phyloP scores from a whole-genome alignment of 1,139 yeast species.

The Nakaseomyces delphensis region DNA sequence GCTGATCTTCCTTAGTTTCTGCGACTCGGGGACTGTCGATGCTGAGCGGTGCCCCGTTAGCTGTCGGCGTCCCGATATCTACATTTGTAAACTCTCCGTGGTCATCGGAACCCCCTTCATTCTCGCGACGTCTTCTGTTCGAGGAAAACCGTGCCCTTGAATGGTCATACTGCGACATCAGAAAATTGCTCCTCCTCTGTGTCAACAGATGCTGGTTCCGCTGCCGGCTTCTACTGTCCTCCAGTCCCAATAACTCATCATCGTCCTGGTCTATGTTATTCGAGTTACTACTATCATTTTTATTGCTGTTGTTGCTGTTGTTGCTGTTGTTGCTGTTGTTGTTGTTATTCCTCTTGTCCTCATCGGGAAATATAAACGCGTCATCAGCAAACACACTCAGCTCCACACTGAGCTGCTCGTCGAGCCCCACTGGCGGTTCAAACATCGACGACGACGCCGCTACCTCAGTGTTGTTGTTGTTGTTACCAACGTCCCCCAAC shows the following conservation, averaged over 20 bases:
- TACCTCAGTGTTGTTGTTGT: slow-evolving; percentile 1
- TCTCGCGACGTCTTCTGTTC: slow-evolving; percentile 10
- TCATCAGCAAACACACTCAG: slow-evolving; percentile 76
- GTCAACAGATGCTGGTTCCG: slow-evolving; percentile 23
- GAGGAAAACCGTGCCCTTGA: slow-evolving; percentile 27
- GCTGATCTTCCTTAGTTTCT: neutral
- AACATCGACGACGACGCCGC: neutral
- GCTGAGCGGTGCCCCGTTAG: neutral
- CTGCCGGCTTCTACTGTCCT: neutral
- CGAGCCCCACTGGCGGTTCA: slow-evolving; percentile 36
- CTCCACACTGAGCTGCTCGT: slow-evolving; percentile 62
- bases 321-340: slow-evolving; percentile 10
- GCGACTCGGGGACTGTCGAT: slow-evolving; percentile 1
- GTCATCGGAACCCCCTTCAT: neutral
- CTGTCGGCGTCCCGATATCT: slow-evolving; percentile 5
- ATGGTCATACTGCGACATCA: slow-evolving; percentile 29
- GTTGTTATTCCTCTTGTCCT: slow-evolving; percentile 46
- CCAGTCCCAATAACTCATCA: neutral
- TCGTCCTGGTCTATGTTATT: slow-evolving; percentile 3
- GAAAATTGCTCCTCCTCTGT: slow-evolving; percentile 26
- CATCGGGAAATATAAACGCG: slow-evolving; percentile 68
- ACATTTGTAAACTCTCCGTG: slow-evolving; percentile 5
- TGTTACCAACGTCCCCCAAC: slow-evolving; percentile 8
- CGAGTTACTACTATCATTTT: neutral
- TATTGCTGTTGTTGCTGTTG: neutral